Base-by-base conservation (phyloP, 2,329 filamentous ascomycete genomes). In the Cladosporium sp. region DNA sequence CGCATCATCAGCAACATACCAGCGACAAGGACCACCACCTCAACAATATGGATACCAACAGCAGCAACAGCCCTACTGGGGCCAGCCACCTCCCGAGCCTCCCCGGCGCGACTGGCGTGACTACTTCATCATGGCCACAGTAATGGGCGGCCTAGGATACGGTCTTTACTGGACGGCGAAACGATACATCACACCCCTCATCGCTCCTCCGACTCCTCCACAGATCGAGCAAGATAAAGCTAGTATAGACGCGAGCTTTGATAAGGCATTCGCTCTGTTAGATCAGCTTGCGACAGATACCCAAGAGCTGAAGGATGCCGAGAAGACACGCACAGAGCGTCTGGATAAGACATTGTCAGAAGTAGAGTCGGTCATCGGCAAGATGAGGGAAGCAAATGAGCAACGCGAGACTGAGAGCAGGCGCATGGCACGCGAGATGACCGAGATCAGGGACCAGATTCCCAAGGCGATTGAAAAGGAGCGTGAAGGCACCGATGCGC, bases 111-210 rank as follows among this genome's bases (percentile, higher is more conserved):
- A 99, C 80, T 99, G 95, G 95, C 87, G 96, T 68, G 95, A 99
- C 77, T 98, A 93, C 91, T 99, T 99, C 80, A 98, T 99, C 79
- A 97, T 98, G 92, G 95, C 95, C 8, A 99, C 95, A 0, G 92
- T 98, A 14, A 90, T 96, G 69, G 90, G 93, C 66, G 92, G 93
- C 59, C 89, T 97, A 24, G 86, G 92, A 47, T 98, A 97, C 75
- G 94, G 93, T 0, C 80, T 97, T 26, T 99, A 95, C 77, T 87
- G 90, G 70, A 86, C 97, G 18, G 92, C 93, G 68, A 96, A 96
- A 88, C 92, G 95, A 74, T 99, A 99, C 74, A 88, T 99, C 66
- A 87, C 91, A 69, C 95, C 95, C 51, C 83, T 99, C 32, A 92
- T 99, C 68, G 90, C 93, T 14, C 96, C 95, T 4, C 95, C 95